These are phyloP conservation scores for Hydnum rufescens DNA, from an alignment of 768 basidiomycete species.

Conservation along the genomic window DNA sequence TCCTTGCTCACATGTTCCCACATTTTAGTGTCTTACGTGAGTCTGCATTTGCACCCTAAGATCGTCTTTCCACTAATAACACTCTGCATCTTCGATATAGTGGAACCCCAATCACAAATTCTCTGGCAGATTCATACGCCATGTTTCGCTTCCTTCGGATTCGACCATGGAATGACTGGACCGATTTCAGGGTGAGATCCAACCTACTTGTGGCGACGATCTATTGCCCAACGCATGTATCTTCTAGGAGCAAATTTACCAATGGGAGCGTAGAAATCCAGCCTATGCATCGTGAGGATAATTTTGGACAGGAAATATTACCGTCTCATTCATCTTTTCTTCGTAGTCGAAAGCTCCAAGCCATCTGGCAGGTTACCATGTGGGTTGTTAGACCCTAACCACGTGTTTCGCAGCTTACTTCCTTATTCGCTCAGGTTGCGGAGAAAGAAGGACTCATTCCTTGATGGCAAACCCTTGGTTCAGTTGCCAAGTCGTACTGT, in stretches of 20 bases:
- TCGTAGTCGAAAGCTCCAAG: neutral
- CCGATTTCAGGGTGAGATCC: slow-evolving; percentile 18
- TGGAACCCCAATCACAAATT: slow-evolving; percentile 45
- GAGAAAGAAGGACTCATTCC: slow-evolving; percentile 38
- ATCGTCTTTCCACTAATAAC: neutral
- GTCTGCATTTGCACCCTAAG: neutral
- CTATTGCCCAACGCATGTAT: neutral
- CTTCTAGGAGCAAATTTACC: neutral
- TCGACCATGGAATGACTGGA: slow-evolving; percentile 25
- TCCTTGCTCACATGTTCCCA: too few relatives aligned
- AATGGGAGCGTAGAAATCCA: neutral
- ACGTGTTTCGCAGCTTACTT: too few relatives aligned
- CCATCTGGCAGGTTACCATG: neutral
- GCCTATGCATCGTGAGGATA: neutral
- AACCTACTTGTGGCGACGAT: neutral
- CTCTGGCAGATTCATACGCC: slow-evolving; percentile 32
- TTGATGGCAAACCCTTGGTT: slow-evolving; percentile 51
- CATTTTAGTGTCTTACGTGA: neutral
- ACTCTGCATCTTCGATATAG: too few relatives aligned
- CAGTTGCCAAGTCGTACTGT: slow-evolving; percentile 33
- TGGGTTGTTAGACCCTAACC: too few relatives aligned
- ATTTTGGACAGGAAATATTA: neutral
- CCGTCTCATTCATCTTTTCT: neutral
- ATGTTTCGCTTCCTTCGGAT: slow-evolving; percentile 24
- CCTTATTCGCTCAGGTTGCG: slow-evolving; percentile 21